phyloP scores from a whole-genome alignment of 2,329 filamentous ascomycete species.

The Penicillium janthinellum region DNA sequence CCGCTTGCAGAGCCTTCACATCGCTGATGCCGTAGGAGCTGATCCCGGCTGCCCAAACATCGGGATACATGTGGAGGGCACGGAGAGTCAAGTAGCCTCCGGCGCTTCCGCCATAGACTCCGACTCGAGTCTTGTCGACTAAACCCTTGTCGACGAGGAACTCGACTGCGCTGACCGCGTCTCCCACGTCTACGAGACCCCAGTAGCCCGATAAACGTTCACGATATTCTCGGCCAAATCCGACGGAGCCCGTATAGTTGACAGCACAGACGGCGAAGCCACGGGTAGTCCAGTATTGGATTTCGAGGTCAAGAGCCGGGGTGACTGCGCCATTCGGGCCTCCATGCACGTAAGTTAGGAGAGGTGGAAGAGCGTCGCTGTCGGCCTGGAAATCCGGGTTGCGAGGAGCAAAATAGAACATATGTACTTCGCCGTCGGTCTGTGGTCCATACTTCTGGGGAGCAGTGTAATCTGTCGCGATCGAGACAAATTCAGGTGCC shows the following conservation, averaged over 20 bases:
- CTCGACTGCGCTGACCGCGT: constrained; percentile 51
- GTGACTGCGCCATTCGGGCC: constrained; percentile 52
- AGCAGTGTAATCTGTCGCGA: constrained; percentile 41
- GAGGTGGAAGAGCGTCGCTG: constrained; percentile 46
- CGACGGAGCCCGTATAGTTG: constrained; percentile 57
- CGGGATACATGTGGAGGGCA: constrained; percentile 50
- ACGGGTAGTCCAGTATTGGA: constrained; percentile 58
- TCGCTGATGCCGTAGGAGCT: constrained; percentile 57
- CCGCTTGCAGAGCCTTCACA: constrained; percentile 48
- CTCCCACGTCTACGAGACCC: constrained; percentile 56
- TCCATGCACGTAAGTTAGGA: constrained; percentile 56
- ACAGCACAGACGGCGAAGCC: constrained; percentile 56
- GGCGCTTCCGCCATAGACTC: constrained; percentile 55
- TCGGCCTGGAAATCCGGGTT: constrained; percentile 50
- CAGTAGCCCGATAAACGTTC: constrained; percentile 53
- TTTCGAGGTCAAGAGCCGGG: constrained; percentile 48
- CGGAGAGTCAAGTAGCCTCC: constrained; percentile 59
- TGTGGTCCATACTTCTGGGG: constrained; percentile 34
- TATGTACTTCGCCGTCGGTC: constrained; percentile 38
- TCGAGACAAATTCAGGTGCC: constrained; percentile 22
- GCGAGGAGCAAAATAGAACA: constrained; percentile 54
- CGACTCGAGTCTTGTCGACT: constrained; percentile 45
- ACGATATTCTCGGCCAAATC: constrained; percentile 55
- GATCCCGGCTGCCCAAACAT: constrained; percentile 53
- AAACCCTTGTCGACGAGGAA: constrained; percentile 44